Percentiles rank a stretch among this genome's conserved stretches.
These are phyloP conservation scores for Gossypium sturtianum DNA, from an alignment of 345 rosid species.

Conservation along the genomic window DNA sequence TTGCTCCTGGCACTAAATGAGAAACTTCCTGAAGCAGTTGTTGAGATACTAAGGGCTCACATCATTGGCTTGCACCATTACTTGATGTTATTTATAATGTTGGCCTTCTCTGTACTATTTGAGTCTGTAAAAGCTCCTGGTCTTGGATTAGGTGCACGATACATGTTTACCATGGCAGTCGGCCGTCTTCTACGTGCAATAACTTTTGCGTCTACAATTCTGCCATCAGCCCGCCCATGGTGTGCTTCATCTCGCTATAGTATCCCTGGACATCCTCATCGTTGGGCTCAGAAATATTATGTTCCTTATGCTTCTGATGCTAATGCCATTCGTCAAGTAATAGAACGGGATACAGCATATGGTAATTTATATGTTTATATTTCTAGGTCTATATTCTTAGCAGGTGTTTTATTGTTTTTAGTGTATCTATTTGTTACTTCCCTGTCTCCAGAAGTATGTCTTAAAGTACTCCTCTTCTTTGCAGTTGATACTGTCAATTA, in stretches of 20 bases:
- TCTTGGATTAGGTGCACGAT: constrained; percentile 83
- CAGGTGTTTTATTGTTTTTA: neutral
- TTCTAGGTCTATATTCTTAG: neutral
- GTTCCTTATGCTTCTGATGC: constrained; percentile 79
- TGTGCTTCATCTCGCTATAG: constrained; percentile 68
- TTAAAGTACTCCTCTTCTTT: constrained; percentile 14
- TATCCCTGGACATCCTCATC: constrained; percentile 73
- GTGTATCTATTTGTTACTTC: neutral
- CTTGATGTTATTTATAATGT: constrained; percentile 82
- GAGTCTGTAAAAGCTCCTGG: constrained; percentile 83
- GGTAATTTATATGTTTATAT: constrained; percentile 31
- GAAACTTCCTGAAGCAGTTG: constrained; percentile 62
- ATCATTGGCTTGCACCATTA: constrained; percentile 79
- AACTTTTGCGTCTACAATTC: constrained; percentile 75
- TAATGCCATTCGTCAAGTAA: constrained; percentile 52
- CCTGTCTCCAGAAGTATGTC: neutral
- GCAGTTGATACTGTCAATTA: constrained; percentile 48
- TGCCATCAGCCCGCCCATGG: constrained; percentile 96
- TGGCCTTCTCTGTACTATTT: constrained; percentile 85
- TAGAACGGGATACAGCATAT: constrained; percentile 54
- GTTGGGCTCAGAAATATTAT: constrained; percentile 85
- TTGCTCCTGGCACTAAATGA: constrained; percentile 78
- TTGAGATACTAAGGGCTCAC: constrained; percentile 73
- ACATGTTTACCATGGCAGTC: constrained; percentile 85
- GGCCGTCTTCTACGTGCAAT: constrained; percentile 93